Percentiles rank a stretch among this genome's conserved stretches.
Evolutionary conservation across 2,329 filamentous ascomycete genomes (phyloP).

Genomic region (Lecanoromycetidae sp.): DNA sequence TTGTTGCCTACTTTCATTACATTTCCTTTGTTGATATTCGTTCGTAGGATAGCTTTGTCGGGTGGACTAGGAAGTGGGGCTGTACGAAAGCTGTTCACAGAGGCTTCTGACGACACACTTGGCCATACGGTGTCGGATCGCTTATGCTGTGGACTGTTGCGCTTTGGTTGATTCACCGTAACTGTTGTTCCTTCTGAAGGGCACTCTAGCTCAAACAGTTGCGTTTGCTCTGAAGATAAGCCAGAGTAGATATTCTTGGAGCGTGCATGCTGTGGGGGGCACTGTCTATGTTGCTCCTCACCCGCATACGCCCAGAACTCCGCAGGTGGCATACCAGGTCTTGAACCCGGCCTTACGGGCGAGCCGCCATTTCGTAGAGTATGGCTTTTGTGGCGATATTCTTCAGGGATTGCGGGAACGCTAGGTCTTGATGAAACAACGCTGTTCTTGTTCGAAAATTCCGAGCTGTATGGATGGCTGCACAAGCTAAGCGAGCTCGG

Average conservation of each 20-base stretch:
- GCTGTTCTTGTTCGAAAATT: not conserved
- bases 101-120: too few relatives aligned
- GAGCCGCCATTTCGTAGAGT: not conserved
- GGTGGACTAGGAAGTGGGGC: not conserved
- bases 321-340: conserved; percentile 14
- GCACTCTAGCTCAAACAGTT: not conserved
- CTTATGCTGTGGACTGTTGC: not conserved
- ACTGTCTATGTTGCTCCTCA: conserved; percentile 2
- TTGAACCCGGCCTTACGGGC: conserved; percentile 9
- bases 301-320: conserved; percentile 14
- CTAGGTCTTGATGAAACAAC: not conserved
- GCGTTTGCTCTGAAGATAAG: not conserved
- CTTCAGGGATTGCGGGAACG: conserved; percentile 1
- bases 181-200: not conserved
- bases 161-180: not conserved
- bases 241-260: not conserved
- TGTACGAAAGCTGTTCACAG: too few relatives aligned
- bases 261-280: not conserved
- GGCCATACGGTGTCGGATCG: not conserved
- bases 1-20: not conserved
- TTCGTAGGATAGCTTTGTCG: not conserved
- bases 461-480: not conserved
- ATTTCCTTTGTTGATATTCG: conserved; percentile 7
- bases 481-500: not conserved
- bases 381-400: not conserved